A percentile compares a stretch with the other conserved stretches of the same genome.
These are phyloP conservation scores for Heliamphora pulchella DNA, from an alignment of 179 eudicot genomes.

Conservation along the genomic window DNA sequence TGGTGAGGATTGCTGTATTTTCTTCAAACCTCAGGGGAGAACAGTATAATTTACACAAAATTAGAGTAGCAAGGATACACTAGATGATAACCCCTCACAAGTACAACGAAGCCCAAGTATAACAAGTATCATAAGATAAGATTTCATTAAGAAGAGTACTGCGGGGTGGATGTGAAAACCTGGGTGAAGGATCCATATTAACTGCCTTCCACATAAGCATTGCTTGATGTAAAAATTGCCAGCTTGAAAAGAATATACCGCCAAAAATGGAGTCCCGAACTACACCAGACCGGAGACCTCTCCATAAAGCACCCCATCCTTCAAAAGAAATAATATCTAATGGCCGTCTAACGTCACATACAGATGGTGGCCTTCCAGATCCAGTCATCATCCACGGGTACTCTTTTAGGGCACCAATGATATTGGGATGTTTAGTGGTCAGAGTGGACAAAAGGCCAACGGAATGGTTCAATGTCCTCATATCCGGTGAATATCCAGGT, in stretches of 20 bases:
- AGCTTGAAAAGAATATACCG: slow-evolving; percentile 73
- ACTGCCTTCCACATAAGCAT: slow-evolving; percentile 86
- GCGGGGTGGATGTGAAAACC: slow-evolving; percentile 21
- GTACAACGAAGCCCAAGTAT: background rate
- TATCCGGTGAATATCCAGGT: slow-evolving; percentile 46
- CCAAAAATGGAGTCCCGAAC: slow-evolving; percentile 79
- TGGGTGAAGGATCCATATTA: slow-evolving; percentile 69
- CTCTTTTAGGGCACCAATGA: slow-evolving; percentile 54
- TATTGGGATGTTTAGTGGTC: slow-evolving; percentile 35
- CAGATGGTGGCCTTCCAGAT: slow-evolving; percentile 81
- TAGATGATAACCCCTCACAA: background rate
- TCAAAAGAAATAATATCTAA: slow-evolving; percentile 60
- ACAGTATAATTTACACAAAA: no score
- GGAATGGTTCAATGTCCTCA: slow-evolving; percentile 48
- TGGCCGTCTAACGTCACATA: slow-evolving; percentile 46
- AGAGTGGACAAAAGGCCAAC: slow-evolving; percentile 62
- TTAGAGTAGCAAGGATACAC: background rate
- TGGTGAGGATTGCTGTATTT: no score
- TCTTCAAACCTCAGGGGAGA: no score
- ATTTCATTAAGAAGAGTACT: slow-evolving; percentile 7
- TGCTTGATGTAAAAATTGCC: slow-evolving; percentile 68
- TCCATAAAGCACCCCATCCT: slow-evolving; percentile 82
- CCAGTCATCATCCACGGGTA: slow-evolving; percentile 98
- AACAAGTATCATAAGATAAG: slow-evolving; percentile 2
- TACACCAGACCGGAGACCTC: slow-evolving; percentile 69